Conservation (phyloP, 305 asterid species). For the Fraxinus xanthoxyloides region DNA sequence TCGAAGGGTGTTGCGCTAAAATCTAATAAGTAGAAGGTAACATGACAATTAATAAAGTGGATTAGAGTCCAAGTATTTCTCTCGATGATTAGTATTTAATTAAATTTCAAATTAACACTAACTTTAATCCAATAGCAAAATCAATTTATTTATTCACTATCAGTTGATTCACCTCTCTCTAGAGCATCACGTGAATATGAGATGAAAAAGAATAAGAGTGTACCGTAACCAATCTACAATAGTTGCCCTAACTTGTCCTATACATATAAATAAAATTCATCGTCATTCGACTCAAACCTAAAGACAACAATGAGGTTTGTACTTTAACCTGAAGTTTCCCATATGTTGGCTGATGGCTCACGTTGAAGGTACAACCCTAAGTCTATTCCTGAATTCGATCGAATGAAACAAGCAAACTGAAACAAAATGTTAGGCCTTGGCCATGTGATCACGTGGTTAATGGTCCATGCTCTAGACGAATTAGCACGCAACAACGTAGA, state of each 20-base stretch:
- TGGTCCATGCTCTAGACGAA: slow-evolving; percentile 30
- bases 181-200: not conserved
- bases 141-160: not conserved
- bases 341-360: not conserved
- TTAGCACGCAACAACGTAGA: slow-evolving; percentile 23
- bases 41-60: too few species aligned
- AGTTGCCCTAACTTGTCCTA: not conserved
- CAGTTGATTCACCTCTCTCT: not conserved
- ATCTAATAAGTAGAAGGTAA: too few species aligned
- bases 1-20: too few species aligned
- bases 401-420: not conserved
- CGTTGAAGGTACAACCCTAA: not conserved
- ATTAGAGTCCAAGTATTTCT: too few species aligned
- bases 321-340: not conserved
- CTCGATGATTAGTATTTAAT: too few species aligned
- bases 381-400: not conserved
- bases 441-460: slow-evolving; percentile 16
- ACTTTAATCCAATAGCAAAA: too few species aligned
- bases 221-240: not conserved
- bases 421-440: slow-evolving; percentile 3
- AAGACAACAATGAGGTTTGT: not conserved
- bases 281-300: not conserved
- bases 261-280: not conserved
- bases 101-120: too few species aligned
- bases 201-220: not conserved